Conservation (phyloP, 2,329 filamentous ascomycete genomes). For the Sporothrix curviconia region DNA sequence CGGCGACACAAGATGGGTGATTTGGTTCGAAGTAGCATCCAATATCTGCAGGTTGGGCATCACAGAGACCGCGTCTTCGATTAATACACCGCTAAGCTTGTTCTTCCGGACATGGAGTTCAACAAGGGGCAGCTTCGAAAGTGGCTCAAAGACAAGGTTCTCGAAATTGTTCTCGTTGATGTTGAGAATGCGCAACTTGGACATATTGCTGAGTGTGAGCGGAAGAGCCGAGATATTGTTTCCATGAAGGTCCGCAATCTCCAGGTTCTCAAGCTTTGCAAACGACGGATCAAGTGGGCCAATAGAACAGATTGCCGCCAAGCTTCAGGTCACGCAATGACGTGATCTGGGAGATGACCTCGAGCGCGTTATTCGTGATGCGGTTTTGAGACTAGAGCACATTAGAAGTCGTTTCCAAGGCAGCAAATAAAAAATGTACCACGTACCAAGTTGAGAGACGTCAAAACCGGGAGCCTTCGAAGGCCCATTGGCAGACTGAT, state of each 20-base stretch:
- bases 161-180: slow-evolving; percentile 72
- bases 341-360: slow-evolving; percentile 65
- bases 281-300: slow-evolving; percentile 62
- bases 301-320: slow-evolving; percentile 66
- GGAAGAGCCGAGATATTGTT: slow-evolving; percentile 74
- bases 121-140: slow-evolving; percentile 62
- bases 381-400: slow-evolving; percentile 69
- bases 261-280: slow-evolving; percentile 59
- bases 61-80: slow-evolving; percentile 52
- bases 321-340: slow-evolving; percentile 74
- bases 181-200: slow-evolving; percentile 67
- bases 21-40: slow-evolving; percentile 70
- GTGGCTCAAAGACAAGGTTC: slow-evolving; percentile 60
- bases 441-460: slow-evolving; percentile 78
- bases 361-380: slow-evolving; percentile 63
- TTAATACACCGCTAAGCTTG: slow-evolving; percentile 64
- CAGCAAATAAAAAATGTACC: too few relatives aligned
- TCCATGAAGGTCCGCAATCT: slow-evolving; percentile 72
- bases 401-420: too few relatives aligned
- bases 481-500: slow-evolving; percentile 67
- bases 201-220: slow-evolving; percentile 57
- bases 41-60: slow-evolving; percentile 64
- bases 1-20: slow-evolving; percentile 47
- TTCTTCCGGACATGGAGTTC: slow-evolving; percentile 76
- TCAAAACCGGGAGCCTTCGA: slow-evolving; percentile 64